Evolutionary conservation across 1,284 basidiomycete species (phyloP), one percentile per base, ranked within the genome.

Genomic region (Jaminaea rosea): DNA sequence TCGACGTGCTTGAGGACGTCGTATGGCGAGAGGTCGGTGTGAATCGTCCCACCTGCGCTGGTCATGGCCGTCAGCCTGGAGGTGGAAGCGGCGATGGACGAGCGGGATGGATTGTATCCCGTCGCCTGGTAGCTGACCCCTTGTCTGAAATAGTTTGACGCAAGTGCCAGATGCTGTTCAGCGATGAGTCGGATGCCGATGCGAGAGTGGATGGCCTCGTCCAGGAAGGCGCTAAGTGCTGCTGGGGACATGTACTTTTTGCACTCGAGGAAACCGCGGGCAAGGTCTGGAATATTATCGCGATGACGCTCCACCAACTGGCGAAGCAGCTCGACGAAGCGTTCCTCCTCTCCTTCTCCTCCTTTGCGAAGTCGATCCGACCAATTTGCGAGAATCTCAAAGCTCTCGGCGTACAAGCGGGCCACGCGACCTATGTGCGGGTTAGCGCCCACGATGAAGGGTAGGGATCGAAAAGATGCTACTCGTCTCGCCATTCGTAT

Each of bases 191-290:
- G 84, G 26, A 92, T 84, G 27, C 86, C 87, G 52, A 92, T 89
- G 39, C 89, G 83, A 63, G 84, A 88, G 27, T 85, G 84, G 65
- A 93, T 90, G 17, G 87, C 84, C 23, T 83, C 83, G 68, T 93
- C 86, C 27, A 93, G 76, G 72, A 92, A 93, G 46, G 79, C 78
- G 65, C 81, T 83, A 55, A 89, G 84, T 62, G 87, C 82, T 21
- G 79, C 78, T 1, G 85, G 80, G 6, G 86, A 83, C 79, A 93
- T 85, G 75, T 93, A 92, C 52, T 82, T 80, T 46, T 82, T 79
- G 60, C 85, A 87, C 76, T 93, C 89, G 63, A 88, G 85, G 69
- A 92, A 91, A 34, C 88, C 89, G 74, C 88, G 87, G 0, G 88
- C 87, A 78, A 93, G 82, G 11, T 84, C 85, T 0, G 88, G 88